Evolutionary conservation across 176 grass and related monocot species (phyloP).

Genomic region (Leersia perrieri): DNA sequence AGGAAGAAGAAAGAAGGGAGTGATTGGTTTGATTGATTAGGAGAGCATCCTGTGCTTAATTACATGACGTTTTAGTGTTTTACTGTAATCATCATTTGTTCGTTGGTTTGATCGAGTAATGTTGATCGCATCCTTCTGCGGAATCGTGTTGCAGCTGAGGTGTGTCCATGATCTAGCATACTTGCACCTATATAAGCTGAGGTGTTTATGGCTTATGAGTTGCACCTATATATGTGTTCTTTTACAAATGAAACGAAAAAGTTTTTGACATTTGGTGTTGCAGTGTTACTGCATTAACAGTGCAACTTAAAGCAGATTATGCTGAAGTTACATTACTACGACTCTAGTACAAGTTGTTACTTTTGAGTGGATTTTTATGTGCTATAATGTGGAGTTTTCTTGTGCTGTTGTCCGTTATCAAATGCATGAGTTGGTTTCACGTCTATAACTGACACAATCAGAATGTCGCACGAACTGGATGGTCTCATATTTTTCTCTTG

Average conservation of each 20-base stretch:
- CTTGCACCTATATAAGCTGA: neutral
- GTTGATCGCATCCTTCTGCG: neutral
- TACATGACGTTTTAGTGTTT: neutral
- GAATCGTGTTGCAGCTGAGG: neutral
- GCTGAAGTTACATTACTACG: neutral
- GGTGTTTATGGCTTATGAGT: neutral
- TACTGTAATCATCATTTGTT: neutral
- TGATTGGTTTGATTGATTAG: neutral
- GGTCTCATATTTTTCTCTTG: neutral
- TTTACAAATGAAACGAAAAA: neutral
- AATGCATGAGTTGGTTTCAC: neutral
- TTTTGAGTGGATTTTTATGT: neutral
- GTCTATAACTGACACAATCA: neutral
- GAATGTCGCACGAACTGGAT: constrained; percentile 7
- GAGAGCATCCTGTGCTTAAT: neutral
- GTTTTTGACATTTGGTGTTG: neutral
- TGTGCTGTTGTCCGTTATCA: neutral
- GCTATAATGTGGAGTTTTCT: neutral
- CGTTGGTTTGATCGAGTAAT: constrained; percentile 21
- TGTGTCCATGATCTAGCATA: neutral
- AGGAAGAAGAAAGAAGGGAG: neutral
- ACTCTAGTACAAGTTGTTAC: neutral
- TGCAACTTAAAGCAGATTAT: neutral
- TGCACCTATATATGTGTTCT: neutral
- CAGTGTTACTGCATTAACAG: neutral